Conservation (phyloP, 164 flowering plant genomes). For the Vitis amurensis region DNA sequence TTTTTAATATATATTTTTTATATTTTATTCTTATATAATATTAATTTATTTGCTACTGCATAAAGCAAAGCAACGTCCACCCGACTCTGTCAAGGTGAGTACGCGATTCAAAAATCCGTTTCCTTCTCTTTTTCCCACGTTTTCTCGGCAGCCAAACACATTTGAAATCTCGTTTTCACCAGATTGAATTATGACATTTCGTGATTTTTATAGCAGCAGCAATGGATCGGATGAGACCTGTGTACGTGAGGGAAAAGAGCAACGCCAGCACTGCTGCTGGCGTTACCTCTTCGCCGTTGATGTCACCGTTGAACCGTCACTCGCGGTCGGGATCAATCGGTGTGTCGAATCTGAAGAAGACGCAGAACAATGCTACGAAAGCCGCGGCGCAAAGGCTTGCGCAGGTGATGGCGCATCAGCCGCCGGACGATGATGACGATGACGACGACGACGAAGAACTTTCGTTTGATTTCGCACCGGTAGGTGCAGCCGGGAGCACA, state of each 20-base stretch:
- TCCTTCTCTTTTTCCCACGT: no score
- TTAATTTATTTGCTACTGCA: no score
- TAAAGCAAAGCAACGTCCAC: no score
- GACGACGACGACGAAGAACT: conserved; percentile 63
- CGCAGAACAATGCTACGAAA: conserved; percentile 64
- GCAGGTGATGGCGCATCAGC: conserved; percentile 74
- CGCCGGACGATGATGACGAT: conserved; percentile 50
- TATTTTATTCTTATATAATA: no score
- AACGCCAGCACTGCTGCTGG: conserved; percentile 23
- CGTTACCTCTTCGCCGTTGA: conserved; percentile 39
- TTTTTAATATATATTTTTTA: no score
- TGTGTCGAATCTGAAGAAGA: conserved; percentile 29
- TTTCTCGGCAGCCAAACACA: no score
- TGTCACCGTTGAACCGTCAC: conserved; percentile 59
- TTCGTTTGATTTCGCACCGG: conserved; percentile 32
- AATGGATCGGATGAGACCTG: conserved; percentile 48
- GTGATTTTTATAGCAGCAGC: background rate
- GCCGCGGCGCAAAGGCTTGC: conserved; percentile 96
- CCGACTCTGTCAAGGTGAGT: no score
- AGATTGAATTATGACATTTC: background rate
- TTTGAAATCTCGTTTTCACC: no score
- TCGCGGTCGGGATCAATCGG: conserved; percentile 60
- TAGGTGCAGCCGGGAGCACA: conserved; percentile 31
- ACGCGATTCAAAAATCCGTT: no score
- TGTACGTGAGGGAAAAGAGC: conserved; percentile 42